These are phyloP conservation scores for Cyamopsis tetragonoloba DNA, from an alignment of 306 rosid genomes.

Conservation along the genomic window DNA sequence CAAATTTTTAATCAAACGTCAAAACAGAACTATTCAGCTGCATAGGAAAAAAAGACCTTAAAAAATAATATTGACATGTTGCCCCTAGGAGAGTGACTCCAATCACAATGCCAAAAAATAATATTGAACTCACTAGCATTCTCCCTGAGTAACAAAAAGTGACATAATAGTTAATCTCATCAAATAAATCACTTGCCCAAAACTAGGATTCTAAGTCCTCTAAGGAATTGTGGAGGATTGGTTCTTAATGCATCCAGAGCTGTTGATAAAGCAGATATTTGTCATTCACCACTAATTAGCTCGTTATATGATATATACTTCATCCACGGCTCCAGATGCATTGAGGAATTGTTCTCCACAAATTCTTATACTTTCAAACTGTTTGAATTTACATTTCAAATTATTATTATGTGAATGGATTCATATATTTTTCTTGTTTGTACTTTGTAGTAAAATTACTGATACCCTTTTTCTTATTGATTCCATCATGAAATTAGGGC, in stretches of 20 bases:
- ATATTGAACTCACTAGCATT: background rate
- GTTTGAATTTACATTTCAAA: background rate
- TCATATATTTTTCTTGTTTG: background rate
- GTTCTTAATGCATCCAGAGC: too few species aligned
- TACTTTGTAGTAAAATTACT: background rate
- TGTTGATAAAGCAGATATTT: too few species aligned
- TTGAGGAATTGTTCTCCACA: too few species aligned
- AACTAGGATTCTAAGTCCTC: too few species aligned
- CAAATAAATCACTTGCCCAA: too few species aligned
- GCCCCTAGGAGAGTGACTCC: background rate
- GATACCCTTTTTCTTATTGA: slow-evolving; percentile 17
- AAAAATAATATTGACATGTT: too few species aligned
- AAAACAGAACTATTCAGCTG: background rate
- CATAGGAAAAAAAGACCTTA: too few species aligned
- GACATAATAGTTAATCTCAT: background rate
- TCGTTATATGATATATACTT: too few species aligned
- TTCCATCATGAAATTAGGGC: slow-evolving; percentile 57
- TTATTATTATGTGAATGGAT: background rate
- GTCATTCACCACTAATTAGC: too few species aligned
- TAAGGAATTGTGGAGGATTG: too few species aligned
- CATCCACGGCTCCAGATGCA: too few species aligned
- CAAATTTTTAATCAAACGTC: background rate
- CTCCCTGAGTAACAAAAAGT: background rate
- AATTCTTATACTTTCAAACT: too few species aligned
- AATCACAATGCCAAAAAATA: background rate